Evolutionary conservation across 495 filamentous ascomycete genomes (phyloP).

Genomic region (Wilcoxina mikolae): DNA sequence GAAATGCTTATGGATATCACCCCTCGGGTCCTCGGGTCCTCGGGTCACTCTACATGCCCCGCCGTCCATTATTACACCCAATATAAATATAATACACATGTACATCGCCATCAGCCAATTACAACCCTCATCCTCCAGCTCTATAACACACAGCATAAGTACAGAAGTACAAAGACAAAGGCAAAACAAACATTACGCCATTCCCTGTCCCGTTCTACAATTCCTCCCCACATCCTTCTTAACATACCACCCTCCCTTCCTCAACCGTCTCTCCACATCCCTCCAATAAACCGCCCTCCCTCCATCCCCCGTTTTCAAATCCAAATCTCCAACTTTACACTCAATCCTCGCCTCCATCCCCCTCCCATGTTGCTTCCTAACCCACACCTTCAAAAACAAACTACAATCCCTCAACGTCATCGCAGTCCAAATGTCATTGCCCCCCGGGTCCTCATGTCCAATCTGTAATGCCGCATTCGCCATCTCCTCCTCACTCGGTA

Average conservation of each 20-base stretch:
- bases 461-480: constrained; percentile 15
- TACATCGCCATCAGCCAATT: too few relatives aligned
- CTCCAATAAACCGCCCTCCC: constrained; percentile 48
- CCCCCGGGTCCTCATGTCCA: constrained; percentile 20
- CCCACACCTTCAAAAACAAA: constrained; percentile 43
- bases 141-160: too few relatives aligned
- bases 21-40: too few relatives aligned
- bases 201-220: constrained; percentile 22
- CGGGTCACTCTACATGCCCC: too few relatives aligned
- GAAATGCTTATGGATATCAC: too few relatives aligned
- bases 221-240: constrained; percentile 31
- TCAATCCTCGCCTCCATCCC: constrained; percentile 27
- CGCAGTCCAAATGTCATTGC: constrained; percentile 32
- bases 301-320: constrained; percentile 44
- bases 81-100: too few relatives aligned
- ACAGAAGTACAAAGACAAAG: too few relatives aligned
- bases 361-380: constrained; percentile 16
- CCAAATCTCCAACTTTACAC: constrained; percentile 44
- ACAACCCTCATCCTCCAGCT: too few relatives aligned
- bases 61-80: too few relatives aligned
- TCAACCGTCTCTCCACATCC: constrained; percentile 39
- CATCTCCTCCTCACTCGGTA: constrained; percentile 20
- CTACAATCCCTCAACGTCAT: constrained; percentile 61
- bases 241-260: constrained; percentile 48
- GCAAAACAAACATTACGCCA: too few relatives aligned